Percentiles rank a stretch among this genome's conserved stretches.
Evolutionary conservation across 2,329 filamentous ascomycete species (phyloP).

Genomic region (Epichloe hybrida): DNA sequence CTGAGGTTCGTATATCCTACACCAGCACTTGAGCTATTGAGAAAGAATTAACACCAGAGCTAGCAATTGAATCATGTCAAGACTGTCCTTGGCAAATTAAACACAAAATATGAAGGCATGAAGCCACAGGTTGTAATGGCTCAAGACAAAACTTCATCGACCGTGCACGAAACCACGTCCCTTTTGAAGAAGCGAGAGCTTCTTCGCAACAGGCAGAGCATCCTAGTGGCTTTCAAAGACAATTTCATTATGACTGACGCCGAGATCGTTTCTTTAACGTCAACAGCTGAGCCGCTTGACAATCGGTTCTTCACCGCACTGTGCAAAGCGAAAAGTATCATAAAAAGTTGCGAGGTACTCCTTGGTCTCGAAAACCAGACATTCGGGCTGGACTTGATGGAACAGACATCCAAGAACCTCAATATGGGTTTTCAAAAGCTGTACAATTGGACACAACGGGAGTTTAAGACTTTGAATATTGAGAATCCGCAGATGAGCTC

Average conservation of each 20-base stretch:
- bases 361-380: conserved; percentile 84
- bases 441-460: conserved; percentile 86
- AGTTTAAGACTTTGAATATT: conserved; percentile 83
- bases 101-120: conserved; percentile 69
- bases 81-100: conserved; percentile 61
- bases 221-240: conserved; percentile 62
- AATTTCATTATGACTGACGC: conserved; percentile 80
- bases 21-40: background rate
- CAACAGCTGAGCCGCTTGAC: conserved; percentile 68
- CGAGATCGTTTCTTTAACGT: conserved; percentile 62
- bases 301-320: conserved; percentile 72
- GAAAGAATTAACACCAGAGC: conserved; percentile 15
- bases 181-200: conserved; percentile 61
- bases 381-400: conserved; percentile 80
- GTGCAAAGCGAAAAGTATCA: conserved; percentile 70
- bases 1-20: conserved; percentile 47
- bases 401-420: conserved; percentile 73
- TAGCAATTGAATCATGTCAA: conserved; percentile 83
- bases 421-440: conserved; percentile 90
- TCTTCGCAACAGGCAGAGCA: conserved; percentile 64
- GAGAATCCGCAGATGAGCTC: conserved; percentile 88
- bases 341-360: conserved; percentile 76
- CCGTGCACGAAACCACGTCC: conserved; percentile 62
- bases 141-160: conserved; percentile 57
- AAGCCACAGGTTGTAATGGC: conserved; percentile 63